Evolutionary conservation across 805 yeast genomes (phyloP), one percentile per base, ranked within the genome.

Genomic region (Saturnispora dispora): DNA sequence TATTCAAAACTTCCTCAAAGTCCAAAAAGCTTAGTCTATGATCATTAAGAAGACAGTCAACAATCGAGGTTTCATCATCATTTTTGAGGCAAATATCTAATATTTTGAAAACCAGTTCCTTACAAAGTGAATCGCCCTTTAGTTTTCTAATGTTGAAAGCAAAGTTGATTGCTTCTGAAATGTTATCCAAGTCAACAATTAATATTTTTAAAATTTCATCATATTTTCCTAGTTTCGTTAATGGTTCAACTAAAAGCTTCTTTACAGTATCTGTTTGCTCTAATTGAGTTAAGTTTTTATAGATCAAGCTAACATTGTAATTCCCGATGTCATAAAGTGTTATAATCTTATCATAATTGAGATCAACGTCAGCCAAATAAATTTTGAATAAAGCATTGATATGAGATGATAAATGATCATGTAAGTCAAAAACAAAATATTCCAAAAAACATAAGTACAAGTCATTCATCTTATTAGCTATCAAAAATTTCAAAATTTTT

Each of bases 121-220:
- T 46, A 46, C 55, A 43, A 13, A 53, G 22, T 36, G 56, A 53
- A 27, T 51, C 53, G 41, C 46, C 46, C 30, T 55, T 55, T 10
- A 58, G 52, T 3, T 52, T 52, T 54, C 74, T 77, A 0, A 85
- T 67, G 4, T 69, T 68, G 1, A 75, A 64, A 55, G 93, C 82
- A 58, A 85, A 85, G 3, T 67, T 61, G 53, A 83, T 74, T 0
- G 95, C 85, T n/a, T 71, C 68, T 20, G 65, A 65, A 46, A 78
- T 73, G 60, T 84, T 84, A 3, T 76, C 66, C 44, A 86, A 64
- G 20, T 80, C 79, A 46, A 76, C 72, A 45, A 78, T 79, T 25
- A 81, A 71, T 2, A 88, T 76, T 50, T 78, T 77, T 17, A 91
- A 67, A 0, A 88, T 82, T 47, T 79, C 75, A 10, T 74, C 72